Percentiles rank a stretch among this genome's conserved stretches.
These are phyloP conservation scores for Boletus pseudopeckii DNA, from an alignment of 768 basidiomycete genomes.

Conservation along the genomic window DNA sequence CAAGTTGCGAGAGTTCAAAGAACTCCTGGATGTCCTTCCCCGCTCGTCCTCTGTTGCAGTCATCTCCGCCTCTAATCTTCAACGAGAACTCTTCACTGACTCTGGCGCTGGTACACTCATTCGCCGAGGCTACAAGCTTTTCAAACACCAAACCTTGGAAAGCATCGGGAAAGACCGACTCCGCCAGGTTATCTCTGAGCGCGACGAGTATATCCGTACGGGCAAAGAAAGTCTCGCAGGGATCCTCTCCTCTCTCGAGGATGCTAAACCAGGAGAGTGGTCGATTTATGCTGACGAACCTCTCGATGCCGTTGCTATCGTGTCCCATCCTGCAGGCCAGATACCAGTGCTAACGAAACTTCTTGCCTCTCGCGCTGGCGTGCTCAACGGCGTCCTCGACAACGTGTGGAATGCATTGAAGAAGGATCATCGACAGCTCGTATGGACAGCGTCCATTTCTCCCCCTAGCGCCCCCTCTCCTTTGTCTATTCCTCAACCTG, in stretches of 20 bases:
- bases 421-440: slow-evolving; percentile 88
- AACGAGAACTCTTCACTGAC: slow-evolving; percentile 99
- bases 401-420: slow-evolving; percentile 97
- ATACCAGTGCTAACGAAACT: slow-evolving; percentile 91
- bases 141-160: slow-evolving; percentile 81
- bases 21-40: slow-evolving; percentile 95
- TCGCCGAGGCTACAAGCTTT: slow-evolving; percentile 96
- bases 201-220: slow-evolving; percentile 85
- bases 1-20: slow-evolving; percentile 98
- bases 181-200: slow-evolving; percentile 91
- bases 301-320: slow-evolving; percentile 90
- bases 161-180: slow-evolving; percentile 90
- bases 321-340: slow-evolving; percentile 87
- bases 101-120: slow-evolving; percentile 97
- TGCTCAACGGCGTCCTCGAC: slow-evolving; percentile 93
- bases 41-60: slow-evolving; percentile 98
- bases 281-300: slow-evolving; percentile 99
- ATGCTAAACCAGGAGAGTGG: slow-evolving; percentile 78
- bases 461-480: slow-evolving; percentile 10
- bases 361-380: slow-evolving; percentile 79
- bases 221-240: slow-evolving; percentile 86
- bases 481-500: slow-evolving; percentile 1
- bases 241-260: slow-evolving; percentile 55
- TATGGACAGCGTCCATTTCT: slow-evolving; percentile 91
- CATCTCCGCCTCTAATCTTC: slow-evolving; percentile 87